These are phyloP conservation scores for Gastrolobium bilobum DNA, from an alignment of 306 rosid species.

Conservation along the genomic window DNA sequence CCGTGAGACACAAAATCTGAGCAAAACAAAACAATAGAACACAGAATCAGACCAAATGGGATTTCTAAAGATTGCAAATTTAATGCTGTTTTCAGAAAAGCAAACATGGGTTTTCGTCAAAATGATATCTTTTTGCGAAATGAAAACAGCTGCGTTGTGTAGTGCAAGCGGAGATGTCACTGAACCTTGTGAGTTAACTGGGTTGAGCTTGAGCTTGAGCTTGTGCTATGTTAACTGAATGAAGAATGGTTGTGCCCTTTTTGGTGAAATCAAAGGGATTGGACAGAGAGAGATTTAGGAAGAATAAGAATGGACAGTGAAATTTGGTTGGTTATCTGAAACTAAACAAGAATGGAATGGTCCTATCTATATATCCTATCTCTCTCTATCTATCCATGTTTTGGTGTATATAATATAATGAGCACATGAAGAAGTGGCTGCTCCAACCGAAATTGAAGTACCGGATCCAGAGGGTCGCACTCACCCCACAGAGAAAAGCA, in stretches of 20 bases:
- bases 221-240: constrained; percentile 4
- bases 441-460: constrained; percentile 37
- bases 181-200: not conserved
- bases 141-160: constrained; percentile 16
- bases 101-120: constrained; percentile 52
- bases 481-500: not conserved
- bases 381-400: not conserved
- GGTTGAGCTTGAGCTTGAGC: not conserved
- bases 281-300: constrained; percentile 48
- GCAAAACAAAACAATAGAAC: constrained; percentile 28
- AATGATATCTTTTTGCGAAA: constrained; percentile 37
- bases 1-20: constrained; percentile 46
- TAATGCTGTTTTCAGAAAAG: not conserved
- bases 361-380: not conserved
- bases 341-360: not conserved
- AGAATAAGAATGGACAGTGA: constrained; percentile 43
- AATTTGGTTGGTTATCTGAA: constrained; percentile 55
- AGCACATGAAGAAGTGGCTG: not conserved
- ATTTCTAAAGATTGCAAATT: constrained; percentile 38
- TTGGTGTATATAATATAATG: not conserved
- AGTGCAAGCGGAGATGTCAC: constrained; percentile 28
- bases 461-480: not conserved
- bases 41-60: constrained; percentile 41
- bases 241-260: constrained; percentile 32
- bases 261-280: constrained; percentile 45